phyloP scores from a whole-genome alignment of 805 yeast genomes.

The Saccharomycopsis javanensis region DNA sequence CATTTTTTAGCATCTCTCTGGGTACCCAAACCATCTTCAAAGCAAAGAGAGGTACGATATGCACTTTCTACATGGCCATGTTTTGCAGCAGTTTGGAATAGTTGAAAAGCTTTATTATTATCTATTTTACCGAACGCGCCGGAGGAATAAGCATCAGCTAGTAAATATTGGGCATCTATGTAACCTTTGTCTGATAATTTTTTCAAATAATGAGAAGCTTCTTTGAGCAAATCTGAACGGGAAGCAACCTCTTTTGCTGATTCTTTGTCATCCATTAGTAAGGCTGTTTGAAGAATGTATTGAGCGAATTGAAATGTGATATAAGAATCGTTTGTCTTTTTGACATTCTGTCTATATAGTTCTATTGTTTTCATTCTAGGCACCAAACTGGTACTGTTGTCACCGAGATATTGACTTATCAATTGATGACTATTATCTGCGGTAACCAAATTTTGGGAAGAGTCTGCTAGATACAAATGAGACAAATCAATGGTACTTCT shows the following conservation, averaged over 20 bases:
- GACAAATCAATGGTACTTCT: slow-evolving; percentile 30
- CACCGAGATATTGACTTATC: slow-evolving; percentile 46
- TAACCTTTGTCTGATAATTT: slow-evolving; percentile 71
- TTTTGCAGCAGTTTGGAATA: slow-evolving; percentile 86
- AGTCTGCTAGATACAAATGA: slow-evolving; percentile 30
- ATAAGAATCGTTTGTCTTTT: slow-evolving; percentile 73
- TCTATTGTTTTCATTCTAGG: slow-evolving; percentile 81
- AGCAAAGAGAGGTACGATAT: slow-evolving; percentile 83
- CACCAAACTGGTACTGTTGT: slow-evolving; percentile 37
- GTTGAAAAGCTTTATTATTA: slow-evolving; percentile 59
- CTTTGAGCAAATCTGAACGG: slow-evolving; percentile 48
- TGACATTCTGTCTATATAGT: slow-evolving; percentile 76
- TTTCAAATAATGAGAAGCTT: slow-evolving; percentile 62
- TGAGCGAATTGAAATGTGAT: slow-evolving; percentile 88
- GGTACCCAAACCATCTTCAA: slow-evolving; percentile 90
- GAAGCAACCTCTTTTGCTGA: slow-evolving; percentile 2
- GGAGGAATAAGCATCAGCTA: slow-evolving; percentile 83
- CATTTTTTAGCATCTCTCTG: slow-evolving; percentile 82
- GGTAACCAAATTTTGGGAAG: slow-evolving; percentile 27
- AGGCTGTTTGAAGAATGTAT: slow-evolving; percentile 77
- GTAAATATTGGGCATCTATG: slow-evolving; percentile 80
- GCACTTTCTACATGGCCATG: slow-evolving; percentile 89
- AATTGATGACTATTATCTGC: slow-evolving; percentile 41
- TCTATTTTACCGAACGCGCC: slow-evolving; percentile 80
- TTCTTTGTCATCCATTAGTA: slow-evolving; percentile 38